Evolutionary conservation across 2,329 filamentous ascomycete species (phyloP).

Genomic region (Stachybotrys chlorohalonatus): DNA sequence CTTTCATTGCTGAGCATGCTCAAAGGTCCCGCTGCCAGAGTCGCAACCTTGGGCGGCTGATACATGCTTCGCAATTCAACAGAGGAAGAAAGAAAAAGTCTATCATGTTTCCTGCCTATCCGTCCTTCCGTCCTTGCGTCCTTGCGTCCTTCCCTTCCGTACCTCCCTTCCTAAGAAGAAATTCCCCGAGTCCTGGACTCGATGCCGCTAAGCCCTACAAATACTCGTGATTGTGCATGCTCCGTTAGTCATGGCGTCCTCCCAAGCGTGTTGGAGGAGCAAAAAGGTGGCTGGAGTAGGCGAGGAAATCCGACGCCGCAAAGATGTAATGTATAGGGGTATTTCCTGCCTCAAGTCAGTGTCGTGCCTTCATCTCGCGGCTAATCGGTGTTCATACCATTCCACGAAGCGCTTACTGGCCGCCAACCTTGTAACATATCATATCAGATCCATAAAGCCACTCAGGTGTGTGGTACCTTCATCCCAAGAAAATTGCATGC

Average conservation of each 20-base stretch:
- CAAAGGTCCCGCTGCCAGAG: background rate
- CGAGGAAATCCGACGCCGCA: background rate
- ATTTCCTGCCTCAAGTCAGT: background rate
- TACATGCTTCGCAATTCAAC: background rate
- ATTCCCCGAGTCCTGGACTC: no score
- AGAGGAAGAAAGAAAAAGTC: background rate
- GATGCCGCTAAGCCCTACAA: no score
- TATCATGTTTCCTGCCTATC: background rate
- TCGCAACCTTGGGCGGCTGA: background rate
- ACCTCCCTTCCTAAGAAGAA: no score
- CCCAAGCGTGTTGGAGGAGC: no score
- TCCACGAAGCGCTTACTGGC: background rate
- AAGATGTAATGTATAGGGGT: background rate
- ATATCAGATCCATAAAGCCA: background rate
- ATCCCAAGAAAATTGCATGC: constrained; percentile 1
- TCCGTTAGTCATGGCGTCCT: no score
- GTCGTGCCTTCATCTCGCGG: background rate
- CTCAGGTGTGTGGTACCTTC: background rate
- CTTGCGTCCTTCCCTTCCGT: no score
- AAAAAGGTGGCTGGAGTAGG: background rate
- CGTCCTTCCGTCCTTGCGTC: no score
- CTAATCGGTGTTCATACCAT: background rate
- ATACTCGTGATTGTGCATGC: no score
- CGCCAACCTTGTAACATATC: no score
- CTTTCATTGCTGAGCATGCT: background rate